phyloP scores from a whole-genome alignment of 352 stramenopile genomes.

The Phytophthora capsici region DNA sequence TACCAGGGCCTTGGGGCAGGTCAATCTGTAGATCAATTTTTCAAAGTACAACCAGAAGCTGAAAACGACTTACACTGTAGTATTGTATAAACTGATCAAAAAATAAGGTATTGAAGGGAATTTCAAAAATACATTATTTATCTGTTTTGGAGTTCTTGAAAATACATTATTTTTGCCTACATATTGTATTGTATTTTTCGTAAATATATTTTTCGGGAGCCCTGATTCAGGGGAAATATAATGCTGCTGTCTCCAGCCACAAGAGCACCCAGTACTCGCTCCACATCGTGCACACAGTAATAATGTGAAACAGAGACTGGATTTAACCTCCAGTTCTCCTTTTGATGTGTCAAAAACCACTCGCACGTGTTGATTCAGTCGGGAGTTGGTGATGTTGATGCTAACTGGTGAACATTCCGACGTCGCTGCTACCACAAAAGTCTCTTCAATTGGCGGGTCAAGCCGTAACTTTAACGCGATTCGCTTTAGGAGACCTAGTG shows the following conservation, averaged over 20 bases:
- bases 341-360: slow-evolving; percentile 23
- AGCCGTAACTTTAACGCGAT: slow-evolving; percentile 21
- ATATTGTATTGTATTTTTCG: too few relatives aligned
- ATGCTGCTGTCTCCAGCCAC: slow-evolving; percentile 39
- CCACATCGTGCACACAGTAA: slow-evolving; percentile 40
- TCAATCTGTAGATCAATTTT: too few relatives aligned
- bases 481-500: slow-evolving; percentile 41
- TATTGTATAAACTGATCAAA: too few relatives aligned
- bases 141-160: too few relatives aligned
- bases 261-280: slow-evolving; percentile 6
- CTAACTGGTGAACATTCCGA: slow-evolving; percentile 6
- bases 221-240: slow-evolving; percentile 9
- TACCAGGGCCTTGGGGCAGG: too few relatives aligned
- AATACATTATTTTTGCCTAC: too few relatives aligned
- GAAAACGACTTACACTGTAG: too few relatives aligned
- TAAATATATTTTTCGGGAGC: too few relatives aligned
- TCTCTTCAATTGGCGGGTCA: neutral
- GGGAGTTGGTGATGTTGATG: slow-evolving; percentile 8
- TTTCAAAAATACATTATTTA: too few relatives aligned
- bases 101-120: too few relatives aligned
- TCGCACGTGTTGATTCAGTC: slow-evolving; percentile 8
- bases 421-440: slow-evolving; percentile 12
- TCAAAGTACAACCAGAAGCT: too few relatives aligned
- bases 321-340: neutral
- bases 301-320: slow-evolving; percentile 20